Base-by-base conservation (phyloP, 2,329 filamentous ascomycete genomes). In the Colletotrichum navitas region DNA sequence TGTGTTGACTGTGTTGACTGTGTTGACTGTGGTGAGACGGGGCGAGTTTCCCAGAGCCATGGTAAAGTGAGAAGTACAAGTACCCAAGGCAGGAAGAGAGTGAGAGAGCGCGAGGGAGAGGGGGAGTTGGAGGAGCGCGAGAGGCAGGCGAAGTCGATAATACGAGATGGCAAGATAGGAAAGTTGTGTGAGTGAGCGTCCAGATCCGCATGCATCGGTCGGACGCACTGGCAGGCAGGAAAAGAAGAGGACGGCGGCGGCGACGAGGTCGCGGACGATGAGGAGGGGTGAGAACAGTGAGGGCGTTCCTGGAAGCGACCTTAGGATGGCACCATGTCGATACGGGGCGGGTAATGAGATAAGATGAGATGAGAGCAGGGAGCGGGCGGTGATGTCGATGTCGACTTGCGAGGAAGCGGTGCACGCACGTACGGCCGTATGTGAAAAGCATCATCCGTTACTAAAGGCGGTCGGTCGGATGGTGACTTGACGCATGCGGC, bases 1-100 rank as follows among this genome's bases (percentile, higher is more conserved):
- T 6, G 11, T 14, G 21, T 1, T n/a, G n/a, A n/a, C n/a, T n/a
- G n/a, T 4, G 29, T 16, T 18, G 16, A 32, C 41, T 24, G 36
- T 51, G 49, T 58, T 58, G 68, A 59, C 58, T 43, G 64, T 52
- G 58, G 36, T 59, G 65, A 58, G 65, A 68, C 55, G 58, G 16
- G 52, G 59, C 68, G 32, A 49, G 59, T 34, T 59, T 71, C 63
- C 68, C 68, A 68, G 64, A 51, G 24, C 65, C 64, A 68, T 63
- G 68, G 68, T 71, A 68, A 59, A 63, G 34, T 32, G 26, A 18
- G 29, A 4, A 52, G 26, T 26, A 51, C 16, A 39, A 39, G n/a
- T 11, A 49, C 24, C 45, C 60, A 16, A n/a, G 54, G 5, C 16
- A 60, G 43, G 68, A 34, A 39, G 14, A 26, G 52, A 59, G 18